Percentiles rank a stretch among this genome's conserved stretches.
These are phyloP conservation scores for Miscanthus lutarioriparius DNA, from an alignment of 176 grass and related monocot genomes.

Conservation along the genomic window DNA sequence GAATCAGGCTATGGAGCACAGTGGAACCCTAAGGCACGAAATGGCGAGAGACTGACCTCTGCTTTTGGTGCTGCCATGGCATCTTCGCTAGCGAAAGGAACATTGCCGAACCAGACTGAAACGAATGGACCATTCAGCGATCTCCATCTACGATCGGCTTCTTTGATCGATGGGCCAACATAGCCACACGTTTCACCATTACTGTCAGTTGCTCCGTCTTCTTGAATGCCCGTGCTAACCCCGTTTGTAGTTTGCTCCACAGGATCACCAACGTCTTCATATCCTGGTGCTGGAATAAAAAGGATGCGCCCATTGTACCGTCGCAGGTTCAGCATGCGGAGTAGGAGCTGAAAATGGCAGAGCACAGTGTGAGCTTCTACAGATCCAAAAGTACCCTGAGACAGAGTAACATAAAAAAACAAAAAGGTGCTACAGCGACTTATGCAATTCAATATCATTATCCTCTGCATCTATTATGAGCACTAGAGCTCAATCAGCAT, in stretches of 20 bases:
- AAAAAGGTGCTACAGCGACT: neutral
- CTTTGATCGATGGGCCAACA: slow-evolving; percentile 47
- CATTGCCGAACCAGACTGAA: slow-evolving; percentile 80
- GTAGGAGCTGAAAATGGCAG: slow-evolving; percentile 56
- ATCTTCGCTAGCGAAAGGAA: slow-evolving; percentile 71
- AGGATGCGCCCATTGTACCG: slow-evolving; percentile 65
- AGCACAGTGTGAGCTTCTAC: slow-evolving; percentile 18
- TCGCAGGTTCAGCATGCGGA: slow-evolving; percentile 68
- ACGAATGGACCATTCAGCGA: slow-evolving; percentile 84
- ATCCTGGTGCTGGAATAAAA: slow-evolving; percentile 82
- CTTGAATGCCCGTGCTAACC: slow-evolving; percentile 15
- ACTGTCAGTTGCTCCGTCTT: slow-evolving; percentile 11
- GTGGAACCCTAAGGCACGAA: neutral
- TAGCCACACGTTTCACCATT: slow-evolving; percentile 47
- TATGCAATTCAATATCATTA: slow-evolving; percentile 14
- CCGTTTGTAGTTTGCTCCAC: slow-evolving; percentile 41
- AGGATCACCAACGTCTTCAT: slow-evolving; percentile 68
- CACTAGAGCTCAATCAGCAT: slow-evolving; percentile 1
- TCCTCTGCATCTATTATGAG: neutral
- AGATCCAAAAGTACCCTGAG: neutral
- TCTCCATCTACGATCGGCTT: slow-evolving; percentile 65
- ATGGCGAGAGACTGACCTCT: slow-evolving; percentile 46
- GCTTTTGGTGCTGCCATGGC: slow-evolving; percentile 83
- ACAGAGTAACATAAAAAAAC: neutral
- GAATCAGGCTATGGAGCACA: neutral